These are phyloP conservation scores for Picea glauca DNA, from an alignment of 75 land plant genomes.

Conservation along the genomic window DNA sequence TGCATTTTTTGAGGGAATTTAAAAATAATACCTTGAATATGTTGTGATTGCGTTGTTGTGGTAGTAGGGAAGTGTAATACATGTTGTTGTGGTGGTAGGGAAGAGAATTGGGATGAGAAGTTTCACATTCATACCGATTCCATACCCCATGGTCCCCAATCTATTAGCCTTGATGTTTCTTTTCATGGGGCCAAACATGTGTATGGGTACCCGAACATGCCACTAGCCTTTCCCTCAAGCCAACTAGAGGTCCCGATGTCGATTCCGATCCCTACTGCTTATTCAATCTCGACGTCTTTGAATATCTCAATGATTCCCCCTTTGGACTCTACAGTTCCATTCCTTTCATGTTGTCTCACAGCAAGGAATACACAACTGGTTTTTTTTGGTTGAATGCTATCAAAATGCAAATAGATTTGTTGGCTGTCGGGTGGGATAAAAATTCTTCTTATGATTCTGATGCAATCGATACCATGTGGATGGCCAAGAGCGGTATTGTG, in stretches of 20 bases:
- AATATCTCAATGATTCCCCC: conserved; percentile 82
- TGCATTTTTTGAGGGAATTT: too few relatives aligned
- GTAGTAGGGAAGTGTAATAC: too few relatives aligned
- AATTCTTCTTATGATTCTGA: conserved; percentile 13
- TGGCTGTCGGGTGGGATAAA: conserved; percentile 68
- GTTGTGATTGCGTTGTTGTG: too few relatives aligned
- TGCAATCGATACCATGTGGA: conserved; percentile 82
- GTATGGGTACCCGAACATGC: conserved; percentile 95
- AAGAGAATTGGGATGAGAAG: conserved; percentile 76
- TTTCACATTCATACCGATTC: conserved; percentile 78
- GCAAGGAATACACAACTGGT: conserved; percentile 45
- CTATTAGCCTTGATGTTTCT: conserved; percentile 85
- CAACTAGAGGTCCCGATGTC: conserved; percentile 82
- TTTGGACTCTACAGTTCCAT: conserved; percentile 88
- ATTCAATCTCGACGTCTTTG: conserved; percentile 91
- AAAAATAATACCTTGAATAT: too few relatives aligned
- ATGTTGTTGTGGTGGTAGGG: conserved; percentile 26
- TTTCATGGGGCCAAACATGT: conserved; percentile 86
- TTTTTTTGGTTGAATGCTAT: conserved; percentile 94
- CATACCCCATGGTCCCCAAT: conserved; percentile 87
- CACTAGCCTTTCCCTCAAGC: conserved; percentile 58
- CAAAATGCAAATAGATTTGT: conserved; percentile 94
- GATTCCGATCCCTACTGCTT: conserved; percentile 86
- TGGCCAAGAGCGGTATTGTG: conserved; percentile 83
- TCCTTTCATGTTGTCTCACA: conserved; percentile 88